A percentile compares a stretch with the other conserved stretches of the same genome.
Conservation (phyloP, 345 rosid species). For the Alliaria petiolata region DNA sequence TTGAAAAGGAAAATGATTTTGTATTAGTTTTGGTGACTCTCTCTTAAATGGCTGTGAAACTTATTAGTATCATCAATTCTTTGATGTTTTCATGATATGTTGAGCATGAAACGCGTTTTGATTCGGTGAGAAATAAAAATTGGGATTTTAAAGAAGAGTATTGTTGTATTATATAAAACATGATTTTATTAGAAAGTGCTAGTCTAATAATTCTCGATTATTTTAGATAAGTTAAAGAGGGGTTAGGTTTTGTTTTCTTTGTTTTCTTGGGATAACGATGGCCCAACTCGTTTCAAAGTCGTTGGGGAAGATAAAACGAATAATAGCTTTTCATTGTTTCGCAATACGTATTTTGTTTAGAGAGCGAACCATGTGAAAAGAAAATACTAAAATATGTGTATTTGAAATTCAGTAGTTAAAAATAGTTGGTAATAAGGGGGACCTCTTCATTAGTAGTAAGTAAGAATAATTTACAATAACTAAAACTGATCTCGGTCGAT, state of each 20-base stretch:
- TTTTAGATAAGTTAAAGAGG: not conserved
- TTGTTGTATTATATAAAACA: not conserved
- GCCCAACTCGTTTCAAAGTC: conserved; percentile 25
- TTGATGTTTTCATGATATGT: not conserved
- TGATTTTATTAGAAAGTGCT: conserved; percentile 1
- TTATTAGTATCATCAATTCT: not conserved
- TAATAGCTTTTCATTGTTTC: not conserved
- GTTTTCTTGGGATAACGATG: conserved; percentile 22
- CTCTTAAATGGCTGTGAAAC: not conserved
- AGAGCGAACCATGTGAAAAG: not conserved
- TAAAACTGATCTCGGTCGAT: not conserved
- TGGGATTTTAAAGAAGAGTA: not conserved
- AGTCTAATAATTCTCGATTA: conserved; percentile 20
- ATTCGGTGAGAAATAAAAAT: not conserved
- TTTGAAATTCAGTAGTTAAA: not conserved
- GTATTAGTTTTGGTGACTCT: not conserved
- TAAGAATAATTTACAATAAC: not conserved
- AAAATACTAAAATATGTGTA: not conserved
- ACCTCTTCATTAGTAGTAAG: not conserved
- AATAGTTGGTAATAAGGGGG: not conserved
- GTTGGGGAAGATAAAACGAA: conserved; percentile 15
- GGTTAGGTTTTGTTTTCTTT: conserved; percentile 12
- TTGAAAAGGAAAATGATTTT: not conserved
- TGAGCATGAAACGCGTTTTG: conserved; percentile 12
- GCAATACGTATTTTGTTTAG: not conserved